Conservation (phyloP, 2,329 filamentous ascomycete species). For the Periconia sp. region DNA sequence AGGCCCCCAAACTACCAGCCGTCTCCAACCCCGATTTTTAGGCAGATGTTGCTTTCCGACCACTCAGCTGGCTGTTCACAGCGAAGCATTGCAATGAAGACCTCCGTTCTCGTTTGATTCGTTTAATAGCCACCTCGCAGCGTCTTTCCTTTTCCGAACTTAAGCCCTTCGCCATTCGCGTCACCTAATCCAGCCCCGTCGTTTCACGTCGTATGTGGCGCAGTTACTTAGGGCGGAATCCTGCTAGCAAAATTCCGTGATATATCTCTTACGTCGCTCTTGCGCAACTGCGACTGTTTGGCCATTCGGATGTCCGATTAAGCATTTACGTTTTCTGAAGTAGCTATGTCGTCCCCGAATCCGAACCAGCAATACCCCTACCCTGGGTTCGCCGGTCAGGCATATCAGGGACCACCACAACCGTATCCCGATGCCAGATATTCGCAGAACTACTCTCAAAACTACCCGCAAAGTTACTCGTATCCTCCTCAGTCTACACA, state of each 20-base stretch:
- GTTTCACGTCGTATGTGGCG: conserved; percentile 8
- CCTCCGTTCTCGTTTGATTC: too few relatives aligned
- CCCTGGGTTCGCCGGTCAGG: conserved; percentile 14
- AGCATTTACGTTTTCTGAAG: too few relatives aligned
- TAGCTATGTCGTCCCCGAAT: conserved; percentile 13
- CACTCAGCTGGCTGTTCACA: too few relatives aligned
- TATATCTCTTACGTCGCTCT: too few relatives aligned
- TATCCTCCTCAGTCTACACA: conserved; percentile 9
- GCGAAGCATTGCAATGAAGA: too few relatives aligned
- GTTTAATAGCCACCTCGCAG: too few relatives aligned
- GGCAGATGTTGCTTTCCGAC: too few relatives aligned
- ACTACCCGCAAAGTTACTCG: background rate
- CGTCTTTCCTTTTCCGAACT: too few relatives aligned
- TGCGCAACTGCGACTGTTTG: too few relatives aligned
- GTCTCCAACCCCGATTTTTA: too few relatives aligned
- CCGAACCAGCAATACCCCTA: conserved; percentile 10
- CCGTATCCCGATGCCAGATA: conserved; percentile 14
- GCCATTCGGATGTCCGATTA: too few relatives aligned
- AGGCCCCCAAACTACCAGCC: too few relatives aligned
- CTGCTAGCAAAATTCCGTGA: conserved; percentile 3
- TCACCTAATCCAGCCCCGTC: background rate
- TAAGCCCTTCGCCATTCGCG: background rate
- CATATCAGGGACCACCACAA: conserved; percentile 13
- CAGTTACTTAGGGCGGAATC: conserved; percentile 8
- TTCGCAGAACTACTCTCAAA: conserved; percentile 11